Conservation (phyloP, 2,329 filamentous ascomycete species). For the Exophiala calicioides region DNA sequence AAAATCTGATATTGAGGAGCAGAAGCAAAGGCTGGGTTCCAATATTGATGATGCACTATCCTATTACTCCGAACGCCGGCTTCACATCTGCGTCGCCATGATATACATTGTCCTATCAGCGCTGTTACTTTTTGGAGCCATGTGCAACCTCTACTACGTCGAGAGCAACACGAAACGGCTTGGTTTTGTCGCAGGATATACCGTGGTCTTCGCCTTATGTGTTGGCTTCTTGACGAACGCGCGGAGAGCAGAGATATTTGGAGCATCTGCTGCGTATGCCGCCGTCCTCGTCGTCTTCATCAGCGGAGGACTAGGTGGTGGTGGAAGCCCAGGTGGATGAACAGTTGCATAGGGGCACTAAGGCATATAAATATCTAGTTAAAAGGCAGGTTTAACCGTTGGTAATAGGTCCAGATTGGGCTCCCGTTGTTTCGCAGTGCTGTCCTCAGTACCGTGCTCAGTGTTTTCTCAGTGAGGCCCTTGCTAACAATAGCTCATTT, state of each 20-base stretch:
- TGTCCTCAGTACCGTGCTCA: too few relatives aligned
- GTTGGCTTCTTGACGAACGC: constrained; percentile 2
- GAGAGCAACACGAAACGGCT: constrained; percentile 24
- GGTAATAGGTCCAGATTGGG: too few relatives aligned
- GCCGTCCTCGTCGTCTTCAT: too few relatives aligned
- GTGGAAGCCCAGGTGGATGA: too few relatives aligned
- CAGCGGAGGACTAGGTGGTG: too few relatives aligned
- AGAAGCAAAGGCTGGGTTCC: too few relatives aligned
- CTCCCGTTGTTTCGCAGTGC: too few relatives aligned
- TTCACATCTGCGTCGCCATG: constrained; percentile 7
- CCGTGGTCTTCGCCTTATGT: constrained; percentile 8
- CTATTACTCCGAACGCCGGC: constrained; percentile 10
- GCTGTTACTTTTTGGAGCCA: constrained; percentile 25
- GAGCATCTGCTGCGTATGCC: constrained; percentile 18
- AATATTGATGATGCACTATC: neutral
- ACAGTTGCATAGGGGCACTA: too few relatives aligned
- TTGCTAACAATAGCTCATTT: too few relatives aligned
- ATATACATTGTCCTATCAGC: constrained; percentile 21
- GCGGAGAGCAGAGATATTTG: constrained; percentile 17
- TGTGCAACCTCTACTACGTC: constrained; percentile 19
- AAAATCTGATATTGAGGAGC: neutral
- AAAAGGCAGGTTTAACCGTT: too few relatives aligned
- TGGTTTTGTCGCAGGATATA: constrained; percentile 3
- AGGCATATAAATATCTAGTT: too few relatives aligned
- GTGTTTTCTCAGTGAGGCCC: too few relatives aligned